phyloP scores from a whole-genome alignment of 31 red algal genomes.

The Asparagopsis taxiformis region DNA sequence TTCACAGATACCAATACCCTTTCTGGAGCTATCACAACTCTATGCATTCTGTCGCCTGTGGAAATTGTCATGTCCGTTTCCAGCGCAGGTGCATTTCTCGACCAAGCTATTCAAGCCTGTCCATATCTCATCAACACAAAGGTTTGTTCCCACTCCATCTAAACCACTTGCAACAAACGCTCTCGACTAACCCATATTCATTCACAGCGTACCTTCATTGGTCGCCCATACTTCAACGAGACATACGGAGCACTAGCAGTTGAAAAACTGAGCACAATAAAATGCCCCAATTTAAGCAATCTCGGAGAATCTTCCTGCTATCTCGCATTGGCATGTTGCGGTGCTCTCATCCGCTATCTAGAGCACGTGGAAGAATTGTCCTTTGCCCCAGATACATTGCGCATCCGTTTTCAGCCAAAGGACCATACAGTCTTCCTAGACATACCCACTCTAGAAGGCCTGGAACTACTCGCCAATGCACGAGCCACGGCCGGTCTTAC shows the following conservation, averaged over 20 bases:
- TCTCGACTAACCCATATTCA: background rate
- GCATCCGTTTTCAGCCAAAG: conserved; percentile 61
- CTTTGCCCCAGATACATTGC: conserved; percentile 59
- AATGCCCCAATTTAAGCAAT: conserved; percentile 40
- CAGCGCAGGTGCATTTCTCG: conserved; percentile 52
- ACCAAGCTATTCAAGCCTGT: conserved; percentile 67
- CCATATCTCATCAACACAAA: conserved; percentile 34
- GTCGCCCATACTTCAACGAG: conserved; percentile 79
- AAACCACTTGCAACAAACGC: background rate
- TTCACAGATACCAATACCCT: conserved; percentile 81
- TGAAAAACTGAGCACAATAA: conserved; percentile 51
- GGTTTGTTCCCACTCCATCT: background rate
- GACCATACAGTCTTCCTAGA: conserved; percentile 86
- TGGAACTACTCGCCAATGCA: conserved; percentile 67
- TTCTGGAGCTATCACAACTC: conserved; percentile 40
- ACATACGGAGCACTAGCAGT: conserved; percentile 66
- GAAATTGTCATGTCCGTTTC: conserved; percentile 79
- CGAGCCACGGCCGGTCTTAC: conserved; percentile 8
- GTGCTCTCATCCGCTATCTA: conserved; percentile 78
- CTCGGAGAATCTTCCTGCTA: conserved; percentile 60
- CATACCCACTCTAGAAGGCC: conserved; percentile 46
- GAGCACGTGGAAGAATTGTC: conserved; percentile 64
- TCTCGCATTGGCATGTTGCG: conserved; percentile 83
- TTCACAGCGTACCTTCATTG: conserved; percentile 52
- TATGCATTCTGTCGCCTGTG: conserved; percentile 65